A percentile compares a stretch with the other conserved stretches of the same genome.
These are phyloP conservation scores for Hypoxylon fragiforme DNA, from an alignment of 495 filamentous ascomycete species.

Conservation along the genomic window DNA sequence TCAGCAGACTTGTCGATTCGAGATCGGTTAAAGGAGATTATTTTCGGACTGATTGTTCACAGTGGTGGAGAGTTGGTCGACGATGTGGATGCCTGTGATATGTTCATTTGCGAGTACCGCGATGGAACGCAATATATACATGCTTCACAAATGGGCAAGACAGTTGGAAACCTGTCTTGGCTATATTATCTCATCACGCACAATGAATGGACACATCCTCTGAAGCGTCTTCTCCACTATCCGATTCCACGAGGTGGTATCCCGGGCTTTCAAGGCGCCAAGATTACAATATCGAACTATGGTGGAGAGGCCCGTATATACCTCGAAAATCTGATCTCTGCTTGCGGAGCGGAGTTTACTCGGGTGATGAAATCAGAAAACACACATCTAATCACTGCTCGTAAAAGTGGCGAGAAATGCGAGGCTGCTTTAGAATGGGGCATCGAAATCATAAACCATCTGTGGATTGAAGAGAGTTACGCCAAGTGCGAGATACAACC, in stretches of 20 bases:
- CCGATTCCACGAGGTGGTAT: slow-evolving; percentile 75
- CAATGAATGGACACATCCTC: slow-evolving; percentile 82
- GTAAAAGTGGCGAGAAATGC: slow-evolving; percentile 86
- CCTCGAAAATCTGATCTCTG: slow-evolving; percentile 85
- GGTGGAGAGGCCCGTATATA: slow-evolving; percentile 91
- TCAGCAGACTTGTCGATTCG: slow-evolving; percentile 72
- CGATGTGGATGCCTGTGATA: slow-evolving; percentile 70
- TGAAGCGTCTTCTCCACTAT: slow-evolving; percentile 83
- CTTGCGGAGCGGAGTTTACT: slow-evolving; percentile 82
- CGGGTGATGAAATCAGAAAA: slow-evolving; percentile 93
- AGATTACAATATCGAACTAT: slow-evolving; percentile 93
- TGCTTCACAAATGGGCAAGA: slow-evolving; percentile 72
- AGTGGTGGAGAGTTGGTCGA: slow-evolving; percentile 70
- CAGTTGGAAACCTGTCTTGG: slow-evolving; percentile 92
- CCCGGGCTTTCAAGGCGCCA: slow-evolving; percentile 73
- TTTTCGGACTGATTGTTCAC: slow-evolving; percentile 67
- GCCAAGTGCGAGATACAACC: slow-evolving; percentile 75
- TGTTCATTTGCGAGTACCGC: slow-evolving; percentile 84
- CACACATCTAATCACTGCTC: slow-evolving; percentile 92
- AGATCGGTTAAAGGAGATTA: slow-evolving; percentile 62
- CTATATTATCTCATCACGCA: slow-evolving; percentile 87
- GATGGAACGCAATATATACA: slow-evolving; percentile 76
- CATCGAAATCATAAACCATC: slow-evolving; percentile 85
- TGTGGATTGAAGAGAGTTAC: slow-evolving; percentile 98
- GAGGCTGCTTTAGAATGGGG: slow-evolving; percentile 90